Evolutionary conservation across 352 stramenopile species (phyloP), one percentile per base, ranked within the genome.

Genomic region (Phytophthora hibernalis): DNA sequence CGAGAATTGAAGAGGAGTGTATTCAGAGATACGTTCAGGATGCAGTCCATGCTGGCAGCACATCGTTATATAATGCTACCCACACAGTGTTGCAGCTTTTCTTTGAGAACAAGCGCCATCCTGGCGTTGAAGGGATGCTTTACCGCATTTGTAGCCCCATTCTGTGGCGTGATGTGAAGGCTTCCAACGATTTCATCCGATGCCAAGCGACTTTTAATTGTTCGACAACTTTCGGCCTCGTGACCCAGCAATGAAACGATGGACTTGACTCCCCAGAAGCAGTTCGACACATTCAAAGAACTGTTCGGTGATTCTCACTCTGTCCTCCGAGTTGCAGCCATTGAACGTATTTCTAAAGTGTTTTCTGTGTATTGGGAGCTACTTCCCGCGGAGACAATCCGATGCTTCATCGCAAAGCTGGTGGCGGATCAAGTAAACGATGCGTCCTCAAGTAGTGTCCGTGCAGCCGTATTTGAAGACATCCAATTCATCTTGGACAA

Each of bases 401-500:
- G 84, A 4, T 90, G 83, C 45, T 95, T 93, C 35, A 79, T 96
- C 40, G 89, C 83, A 2, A 93, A 93, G 65, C 74, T 95, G 26
- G 71, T 91, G 12, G 80, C 93, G 43, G 85, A 96, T 65, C 72
- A 95, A 13, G 85, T 92, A 31, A 90, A 96, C 50, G 89, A 96
- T 49, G 77, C 70, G 0, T 89, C 82, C 8, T 93, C 85, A 1
- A 91, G 77, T 44, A 79, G 69, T 37, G 87, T 96, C n/a, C 87
- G 89, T 24, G 85, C 85, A 42, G 87, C 89, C 22, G 87, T 96
- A 9, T 92, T 96, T 59, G 79, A 93, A 78, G 89, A 82, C 35
- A 66, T 95, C 26, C 85, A 90, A 38, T 92, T 95, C 56, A 90
- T 96, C 48, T 72, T 96, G 40, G 85, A 96, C 65, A 95, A 95